A percentile compares a stretch with the other conserved stretches of the same genome.
phyloP scores from a whole-genome alignment of 306 rosid genomes.

The Prosopis cineraria region DNA sequence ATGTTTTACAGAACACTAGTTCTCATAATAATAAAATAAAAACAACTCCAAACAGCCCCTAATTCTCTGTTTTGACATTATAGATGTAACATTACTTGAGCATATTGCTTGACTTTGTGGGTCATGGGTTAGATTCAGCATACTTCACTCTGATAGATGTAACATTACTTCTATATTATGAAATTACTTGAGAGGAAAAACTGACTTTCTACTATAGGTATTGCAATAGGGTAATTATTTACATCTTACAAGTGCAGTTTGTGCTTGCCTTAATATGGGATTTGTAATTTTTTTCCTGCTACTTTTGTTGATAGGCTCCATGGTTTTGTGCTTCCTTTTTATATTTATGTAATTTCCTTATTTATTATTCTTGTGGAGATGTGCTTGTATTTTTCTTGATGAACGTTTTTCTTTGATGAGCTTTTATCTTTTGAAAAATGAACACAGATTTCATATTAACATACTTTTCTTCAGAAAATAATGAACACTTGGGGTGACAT shows the following conservation, averaged over 20 bases:
- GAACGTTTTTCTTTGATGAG: neutral
- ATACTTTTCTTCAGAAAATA: neutral
- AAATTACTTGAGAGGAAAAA: neutral
- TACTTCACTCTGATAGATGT: too few relatives aligned
- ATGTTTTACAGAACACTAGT: too few relatives aligned
- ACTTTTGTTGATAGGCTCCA: neutral
- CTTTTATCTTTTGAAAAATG: neutral
- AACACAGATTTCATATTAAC: neutral
- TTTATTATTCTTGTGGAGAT: neutral
- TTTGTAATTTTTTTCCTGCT: neutral
- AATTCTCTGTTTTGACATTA: neutral
- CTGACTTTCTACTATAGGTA: neutral
- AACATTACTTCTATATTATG: neutral
- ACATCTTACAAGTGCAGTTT: neutral
- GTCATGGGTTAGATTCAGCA: too few relatives aligned
- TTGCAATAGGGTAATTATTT: neutral
- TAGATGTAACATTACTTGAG: too few relatives aligned
- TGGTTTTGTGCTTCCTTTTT: slow-evolving; percentile 10
- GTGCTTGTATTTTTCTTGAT: neutral
- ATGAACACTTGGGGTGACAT: neutral
- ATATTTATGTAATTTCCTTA: neutral
- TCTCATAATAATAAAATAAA: too few relatives aligned
- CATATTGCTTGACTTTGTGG: too few relatives aligned
- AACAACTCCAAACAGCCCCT: too few relatives aligned
- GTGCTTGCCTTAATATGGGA: neutral